Evolutionary conservation across 2,329 filamentous ascomycete species (phyloP), one percentile per base, ranked within the genome.

Genomic region (Nemania sp.): DNA sequence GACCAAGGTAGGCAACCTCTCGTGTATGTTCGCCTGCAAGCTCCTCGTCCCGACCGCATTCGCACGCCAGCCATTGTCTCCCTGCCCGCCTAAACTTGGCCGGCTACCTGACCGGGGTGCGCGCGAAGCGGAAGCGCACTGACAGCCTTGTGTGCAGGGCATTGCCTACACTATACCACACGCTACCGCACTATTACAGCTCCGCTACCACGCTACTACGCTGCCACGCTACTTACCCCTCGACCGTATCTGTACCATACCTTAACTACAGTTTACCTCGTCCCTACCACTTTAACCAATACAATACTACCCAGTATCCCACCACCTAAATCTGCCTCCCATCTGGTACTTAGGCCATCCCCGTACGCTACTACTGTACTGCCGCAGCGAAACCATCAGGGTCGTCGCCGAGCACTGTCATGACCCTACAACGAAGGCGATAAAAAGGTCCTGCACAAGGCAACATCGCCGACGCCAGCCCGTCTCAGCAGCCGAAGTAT

Each of bases 101-200:
- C 59, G 50, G 47, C 46, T 37, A 52, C 45, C 55, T 55, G 59
- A 58, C 54, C 34, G 49, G 54, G 59, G 51, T 48, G 34, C 32
- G 48, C 48, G 39, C 39, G 40, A 52, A 58, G 48, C 46, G 48
- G 25, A 35, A 42, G 42, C 48, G 20, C 49, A 17, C 45, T 50
- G 39, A 53, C 55, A 62, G 59, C 59, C 59, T 62, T 54, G 59
- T 59, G 50, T 29, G 25, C 25, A 57, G 49, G 35, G 48, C 43
- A 29, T 54, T 34, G 10, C 46, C 12, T 39, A 17, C 39, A 29
- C 25, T 29, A 29, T 29, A 29, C 25, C 25, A 29, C 25, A 29
- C 3, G 25, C 25, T 29, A 29, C n/a, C n/a, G n/a, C 25, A 29
- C 25, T 29, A 29, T n/a, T 40, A 20, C 39, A 18, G 18, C 39